phyloP scores from a whole-genome alignment of 139 green algal species.

The Picochlorum sp. region DNA sequence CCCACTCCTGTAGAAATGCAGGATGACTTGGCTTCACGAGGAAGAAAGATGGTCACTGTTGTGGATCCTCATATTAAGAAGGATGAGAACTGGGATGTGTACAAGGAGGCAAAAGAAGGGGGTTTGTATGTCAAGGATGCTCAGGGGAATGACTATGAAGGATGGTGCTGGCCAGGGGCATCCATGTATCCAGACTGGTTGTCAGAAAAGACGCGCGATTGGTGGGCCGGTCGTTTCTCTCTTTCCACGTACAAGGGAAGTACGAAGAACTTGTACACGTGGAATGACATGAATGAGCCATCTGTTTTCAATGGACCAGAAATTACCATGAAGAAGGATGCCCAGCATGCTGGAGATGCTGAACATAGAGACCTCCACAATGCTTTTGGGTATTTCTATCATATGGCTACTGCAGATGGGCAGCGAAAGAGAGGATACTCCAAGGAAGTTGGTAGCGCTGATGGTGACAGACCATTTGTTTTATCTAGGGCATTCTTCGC shows the following conservation, averaged over 20 bases:
- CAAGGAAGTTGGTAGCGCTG: slow-evolving; percentile 7
- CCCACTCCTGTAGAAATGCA: slow-evolving; percentile 70
- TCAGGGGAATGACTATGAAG: slow-evolving; percentile 81
- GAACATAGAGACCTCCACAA: slow-evolving; percentile 98
- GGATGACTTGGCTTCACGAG: slow-evolving; percentile 54
- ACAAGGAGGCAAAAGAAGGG: slow-evolving; percentile 68
- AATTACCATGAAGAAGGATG: slow-evolving; percentile 92
- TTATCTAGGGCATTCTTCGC: slow-evolving; percentile 92
- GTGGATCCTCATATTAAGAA: slow-evolving; percentile 98
- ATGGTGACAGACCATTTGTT: slow-evolving; percentile 94
- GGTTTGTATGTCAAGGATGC: slow-evolving; percentile 82
- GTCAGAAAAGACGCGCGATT: slow-evolving; percentile 67
- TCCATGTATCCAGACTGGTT: slow-evolving; percentile 91
- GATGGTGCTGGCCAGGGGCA: slow-evolving; percentile 94
- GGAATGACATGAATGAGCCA: slow-evolving; percentile 99
- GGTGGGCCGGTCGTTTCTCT: slow-evolving; percentile 86
- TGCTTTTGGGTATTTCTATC: slow-evolving; percentile 87
- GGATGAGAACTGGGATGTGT: slow-evolving; percentile 74
- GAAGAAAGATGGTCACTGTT: slow-evolving; percentile 92
- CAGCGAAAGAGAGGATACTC: slow-evolving; percentile 33
- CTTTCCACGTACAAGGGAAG: slow-evolving; percentile 73
- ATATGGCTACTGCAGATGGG: slow-evolving; percentile 66
- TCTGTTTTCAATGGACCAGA: slow-evolving; percentile 98
- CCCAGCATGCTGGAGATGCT: slow-evolving; percentile 64
- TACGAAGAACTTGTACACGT: slow-evolving; percentile 91